Base-by-base conservation (phyloP, 2,329 filamentous ascomycete genomes). In the Hirsutella rhossiliensis region DNA sequence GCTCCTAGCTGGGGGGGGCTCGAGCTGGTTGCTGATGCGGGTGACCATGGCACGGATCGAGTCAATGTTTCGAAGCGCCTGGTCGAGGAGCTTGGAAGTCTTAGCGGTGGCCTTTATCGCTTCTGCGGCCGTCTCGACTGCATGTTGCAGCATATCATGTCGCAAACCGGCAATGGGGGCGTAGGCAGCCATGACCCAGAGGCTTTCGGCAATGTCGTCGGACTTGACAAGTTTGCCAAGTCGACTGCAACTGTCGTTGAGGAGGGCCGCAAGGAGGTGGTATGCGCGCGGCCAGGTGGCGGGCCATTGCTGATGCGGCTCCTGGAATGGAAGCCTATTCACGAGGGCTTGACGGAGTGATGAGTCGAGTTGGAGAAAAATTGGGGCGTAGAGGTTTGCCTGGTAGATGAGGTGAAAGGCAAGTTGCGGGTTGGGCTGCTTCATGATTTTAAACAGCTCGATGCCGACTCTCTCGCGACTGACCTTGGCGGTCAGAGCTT, bases 401-500 rank as follows among this genome's bases (percentile, higher is more conserved):
- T 43, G 18, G 42, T 31, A 43, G 17, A 43, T n/a, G 13, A 29
- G 27, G 12, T 43, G 11, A 11, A 43, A 27, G 18, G 75, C 85
- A 84, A 62, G 97, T 97, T 57, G 90, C 85, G 4, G 40, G 18
- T 38, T 38, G 12, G 20, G 28, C n/a, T 31, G 23, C 34, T 30
- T 29, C 36, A 43, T 38, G 13, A 31, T 38, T 19, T 43, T 43
- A 12, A 38, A 38, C 15, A 96, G 56, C 59, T 98, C 92, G 4
- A 83, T 75, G 0, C 87, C 87, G 2, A 98, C 81, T 45, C 92
- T 75, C 62, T 98, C 92, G 44, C 88, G 79, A 56, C 86, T 96
- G 52, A 98, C 97, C 61, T 98, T 98, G 28, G 82, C 62, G 41
- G 75, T 78, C n/a, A 98, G 67, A 4, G 87, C 84, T 11, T 80